These are phyloP conservation scores for Phytophthora constricta DNA, from an alignment of 352 stramenopile species.

Conservation along the genomic window DNA sequence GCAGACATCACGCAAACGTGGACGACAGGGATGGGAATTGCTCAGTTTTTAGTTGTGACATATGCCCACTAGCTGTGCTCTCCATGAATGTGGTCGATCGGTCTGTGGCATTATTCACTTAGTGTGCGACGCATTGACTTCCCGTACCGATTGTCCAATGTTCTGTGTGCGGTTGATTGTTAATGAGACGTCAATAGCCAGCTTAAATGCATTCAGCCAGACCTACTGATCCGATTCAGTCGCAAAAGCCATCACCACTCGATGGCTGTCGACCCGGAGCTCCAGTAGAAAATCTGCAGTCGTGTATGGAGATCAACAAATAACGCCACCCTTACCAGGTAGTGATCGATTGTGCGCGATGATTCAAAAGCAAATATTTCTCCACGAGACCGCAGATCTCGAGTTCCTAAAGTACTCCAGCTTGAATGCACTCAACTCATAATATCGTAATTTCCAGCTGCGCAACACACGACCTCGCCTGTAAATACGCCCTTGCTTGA, in stretches of 20 bases:
- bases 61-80: constrained; percentile 60
- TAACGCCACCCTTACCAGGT: constrained; percentile 60
- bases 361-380: constrained; percentile 81
- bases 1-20: constrained; percentile 80
- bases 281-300: constrained; percentile 75
- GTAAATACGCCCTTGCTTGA: constrained; percentile 90
- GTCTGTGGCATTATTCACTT: constrained; percentile 72
- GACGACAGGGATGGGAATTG: constrained; percentile 78
- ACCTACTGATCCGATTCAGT: constrained; percentile 85
- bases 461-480: constrained; percentile 84
- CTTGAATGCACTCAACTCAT: constrained; percentile 86
- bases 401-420: constrained; percentile 87
- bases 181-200: constrained; percentile 84
- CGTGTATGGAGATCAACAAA: constrained; percentile 78
- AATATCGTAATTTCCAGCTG: constrained; percentile 88
- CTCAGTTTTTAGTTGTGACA: constrained; percentile 89
- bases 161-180: constrained; percentile 74
- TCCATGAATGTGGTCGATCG: constrained; percentile 60
- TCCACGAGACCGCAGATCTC: constrained; percentile 71
- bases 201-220: constrained; percentile 88
- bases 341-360: constrained; percentile 76
- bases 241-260: constrained; percentile 84
- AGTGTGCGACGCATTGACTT: constrained; percentile 60
- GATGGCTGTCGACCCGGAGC: constrained; percentile 73
- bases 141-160: constrained; percentile 52